Conservation (phyloP, 257 asterid species). For the Capsicum rhomboideum region DNA sequence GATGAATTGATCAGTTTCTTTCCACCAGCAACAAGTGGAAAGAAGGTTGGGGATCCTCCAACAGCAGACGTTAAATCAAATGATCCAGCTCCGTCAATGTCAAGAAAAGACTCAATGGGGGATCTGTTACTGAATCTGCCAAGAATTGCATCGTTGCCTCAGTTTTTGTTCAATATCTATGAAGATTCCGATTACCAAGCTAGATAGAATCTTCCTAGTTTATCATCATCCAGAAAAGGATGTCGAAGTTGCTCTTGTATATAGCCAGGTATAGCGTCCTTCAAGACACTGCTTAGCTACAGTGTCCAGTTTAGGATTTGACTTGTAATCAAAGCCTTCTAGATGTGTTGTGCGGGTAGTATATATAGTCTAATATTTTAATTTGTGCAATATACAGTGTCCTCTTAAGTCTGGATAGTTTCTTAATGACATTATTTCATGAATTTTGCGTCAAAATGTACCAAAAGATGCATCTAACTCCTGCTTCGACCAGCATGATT, state of each 20-base stretch:
- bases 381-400: neutral
- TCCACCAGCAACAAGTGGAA: conserved; percentile 3
- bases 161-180: conserved; percentile 62
- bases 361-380: neutral
- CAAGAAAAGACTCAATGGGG: conserved; percentile 85
- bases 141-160: conserved; percentile 92
- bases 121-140: conserved; percentile 75
- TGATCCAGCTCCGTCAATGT: conserved; percentile 37
- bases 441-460: neutral
- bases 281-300: neutral
- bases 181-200: conserved; percentile 60
- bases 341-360: neutral
- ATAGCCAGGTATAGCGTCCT: neutral
- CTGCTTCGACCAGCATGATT: neutral
- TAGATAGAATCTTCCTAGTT: conserved; percentile 16
- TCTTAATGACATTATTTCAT: neutral
- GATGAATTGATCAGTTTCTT: conserved; percentile 7
- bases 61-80: conserved; percentile 3
- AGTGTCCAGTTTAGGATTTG: neutral
- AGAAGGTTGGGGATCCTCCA: conserved; percentile 1
- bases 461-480: neutral
- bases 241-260: conserved; percentile 1
- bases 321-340: neutral
- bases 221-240: neutral
- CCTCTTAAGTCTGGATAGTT: neutral